Evolutionary conservation across 306 rosid genomes (phyloP).

Genomic region (Macrotyloma uniflorum): DNA sequence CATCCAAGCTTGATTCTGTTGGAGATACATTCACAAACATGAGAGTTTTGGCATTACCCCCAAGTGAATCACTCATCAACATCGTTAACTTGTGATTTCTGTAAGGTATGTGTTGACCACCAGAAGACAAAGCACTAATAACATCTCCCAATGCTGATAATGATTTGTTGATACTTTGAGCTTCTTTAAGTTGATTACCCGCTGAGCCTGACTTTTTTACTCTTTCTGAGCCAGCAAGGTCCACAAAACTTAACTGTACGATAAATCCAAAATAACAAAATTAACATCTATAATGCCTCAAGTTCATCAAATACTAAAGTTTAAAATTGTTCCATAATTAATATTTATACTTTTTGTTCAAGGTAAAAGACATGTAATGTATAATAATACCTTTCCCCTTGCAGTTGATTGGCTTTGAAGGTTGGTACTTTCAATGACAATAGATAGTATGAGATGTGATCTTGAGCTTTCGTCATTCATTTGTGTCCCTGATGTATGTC

Average conservation of each 20-base stretch:
- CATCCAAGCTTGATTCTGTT: constrained; percentile 82
- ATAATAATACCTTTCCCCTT: constrained; percentile 82
- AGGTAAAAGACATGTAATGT: neutral
- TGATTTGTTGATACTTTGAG: constrained; percentile 96
- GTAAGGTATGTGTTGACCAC: constrained; percentile 90
- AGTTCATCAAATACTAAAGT: neutral
- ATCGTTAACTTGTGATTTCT: constrained; percentile 94
- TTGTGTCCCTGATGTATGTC: constrained; percentile 84
- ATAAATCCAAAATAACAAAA: constrained; percentile 18
- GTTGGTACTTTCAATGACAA: constrained; percentile 84
- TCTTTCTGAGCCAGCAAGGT: constrained; percentile 97
- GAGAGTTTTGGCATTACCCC: constrained; percentile 94
- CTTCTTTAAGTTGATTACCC: constrained; percentile 92
- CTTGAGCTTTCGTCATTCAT: constrained; percentile 97
- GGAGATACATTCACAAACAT: constrained; percentile 98
- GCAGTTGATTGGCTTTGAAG: constrained; percentile 91
- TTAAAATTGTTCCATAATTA: neutral
- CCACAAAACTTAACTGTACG: constrained; percentile 90
- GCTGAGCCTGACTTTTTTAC: constrained; percentile 90
- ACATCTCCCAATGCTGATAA: constrained; percentile 98
- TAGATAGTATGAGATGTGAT: constrained; percentile 86
- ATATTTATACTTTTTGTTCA: neutral
- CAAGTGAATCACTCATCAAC: constrained; percentile 98
- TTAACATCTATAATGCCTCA: constrained; percentile 15
- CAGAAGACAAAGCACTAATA: constrained; percentile 81